Evolutionary conservation across 2,329 filamentous ascomycete genomes (phyloP), one percentile per base, ranked within the genome.

Genomic region (Fusarium cyanostomum): DNA sequence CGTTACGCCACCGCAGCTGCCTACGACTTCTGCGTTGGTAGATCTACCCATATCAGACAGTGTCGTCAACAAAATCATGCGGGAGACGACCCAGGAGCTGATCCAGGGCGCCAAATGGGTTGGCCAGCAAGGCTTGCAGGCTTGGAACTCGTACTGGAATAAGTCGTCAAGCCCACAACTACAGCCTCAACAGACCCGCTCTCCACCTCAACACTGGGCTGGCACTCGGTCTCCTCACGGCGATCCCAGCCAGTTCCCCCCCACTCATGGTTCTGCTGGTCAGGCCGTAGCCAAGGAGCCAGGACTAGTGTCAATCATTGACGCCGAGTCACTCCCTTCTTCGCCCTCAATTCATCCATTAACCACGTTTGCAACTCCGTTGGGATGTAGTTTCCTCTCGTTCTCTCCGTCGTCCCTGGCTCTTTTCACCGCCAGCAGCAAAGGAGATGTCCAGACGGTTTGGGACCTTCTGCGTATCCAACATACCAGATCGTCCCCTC

Each of bases 141-240:
- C 89, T 9, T 92, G 91, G 85, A 92, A 92, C 71, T 89, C 84
- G 70, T 94, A 95, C 77, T 93, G 91, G 86, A 92, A 90, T 71
- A 82, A 85, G 72, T 73, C 80, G 56, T 65, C 80, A 43, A 75
- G 69, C 52, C 72, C 79, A 24, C 74, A 75, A 54, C 75, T 77
- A 38, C 81, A 81, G 63, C 78, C 80, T 63, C 75, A 78, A 76
- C 75, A 74, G 54, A 72, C 77, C 18, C 77, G 81, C 62, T 82
- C 84, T 68, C 78, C 62, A 70, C 73, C 82, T 16, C 79, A 81
- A 64, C 79, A 80, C 21, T 86, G 85, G 82, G 71, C 79, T 66
- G 73, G 75, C 28, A 73, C 74, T 12, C 80, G 79, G 34, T 71
- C 78, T 56, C 78, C 81, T 43, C 80, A 82, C 38, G 74, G 79